phyloP scores from a whole-genome alignment of 495 filamentous ascomycete species.

The Stereocaulon alpinum region DNA sequence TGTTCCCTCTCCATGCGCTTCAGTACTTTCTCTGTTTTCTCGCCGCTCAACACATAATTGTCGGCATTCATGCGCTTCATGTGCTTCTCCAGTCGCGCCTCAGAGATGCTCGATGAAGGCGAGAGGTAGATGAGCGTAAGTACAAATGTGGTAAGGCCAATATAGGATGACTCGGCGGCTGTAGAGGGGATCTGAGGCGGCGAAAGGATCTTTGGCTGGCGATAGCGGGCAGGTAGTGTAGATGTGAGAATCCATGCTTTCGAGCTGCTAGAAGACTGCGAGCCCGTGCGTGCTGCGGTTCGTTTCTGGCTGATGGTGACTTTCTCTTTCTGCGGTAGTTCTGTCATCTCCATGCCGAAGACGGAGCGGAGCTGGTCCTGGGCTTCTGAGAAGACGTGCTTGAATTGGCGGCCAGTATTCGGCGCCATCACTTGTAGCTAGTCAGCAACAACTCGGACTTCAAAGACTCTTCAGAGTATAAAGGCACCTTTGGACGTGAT shows the following conservation, averaged over 20 bases:
- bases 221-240: slow-evolving; percentile 54
- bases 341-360: slow-evolving; percentile 82
- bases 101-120: slow-evolving; percentile 57
- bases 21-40: slow-evolving; percentile 66
- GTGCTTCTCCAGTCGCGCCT: slow-evolving; percentile 62
- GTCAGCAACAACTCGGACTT: background rate
- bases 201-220: slow-evolving; percentile 51
- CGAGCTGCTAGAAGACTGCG: slow-evolving; percentile 34
- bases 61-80: slow-evolving; percentile 67
- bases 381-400: slow-evolving; percentile 54
- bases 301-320: slow-evolving; percentile 61
- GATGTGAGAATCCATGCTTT: slow-evolving; percentile 69
- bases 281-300: slow-evolving; percentile 27
- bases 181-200: slow-evolving; percentile 56
- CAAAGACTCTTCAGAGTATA: slow-evolving; percentile 22
- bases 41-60: slow-evolving; percentile 55
- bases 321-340: slow-evolving; percentile 73
- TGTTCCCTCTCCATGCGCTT: slow-evolving; percentile 68
- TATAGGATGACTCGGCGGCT: slow-evolving; percentile 63
- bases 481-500: slow-evolving; percentile 58
- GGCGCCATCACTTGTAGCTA: slow-evolving; percentile 31
- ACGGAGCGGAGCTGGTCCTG: slow-evolving; percentile 51
- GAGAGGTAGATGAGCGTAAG: slow-evolving; percentile 64
- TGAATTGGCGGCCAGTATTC: slow-evolving; percentile 45
- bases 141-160: slow-evolving; percentile 68